phyloP scores from a whole-genome alignment of 768 basidiomycete genomes.

The Guyanaporus albipodus region DNA sequence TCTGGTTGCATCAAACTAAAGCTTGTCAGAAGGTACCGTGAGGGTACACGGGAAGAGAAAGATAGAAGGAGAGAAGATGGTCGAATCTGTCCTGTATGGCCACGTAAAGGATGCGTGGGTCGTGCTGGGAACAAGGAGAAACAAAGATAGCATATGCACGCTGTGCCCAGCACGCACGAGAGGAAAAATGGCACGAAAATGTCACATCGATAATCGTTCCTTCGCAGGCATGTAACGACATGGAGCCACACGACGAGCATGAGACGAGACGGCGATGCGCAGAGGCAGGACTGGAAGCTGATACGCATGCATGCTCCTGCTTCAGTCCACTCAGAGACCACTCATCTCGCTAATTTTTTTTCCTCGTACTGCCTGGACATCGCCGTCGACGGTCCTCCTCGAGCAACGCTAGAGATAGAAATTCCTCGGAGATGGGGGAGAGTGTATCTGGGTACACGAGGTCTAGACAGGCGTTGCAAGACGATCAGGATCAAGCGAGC shows the following conservation, averaged over 20 bases:
- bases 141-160: conserved; percentile 23
- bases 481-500: conserved; percentile 2
- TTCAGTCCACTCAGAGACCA: conserved; percentile 29
- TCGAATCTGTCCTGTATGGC: conserved; percentile 13
- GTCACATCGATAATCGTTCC: conserved; percentile 12
- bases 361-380: conserved; percentile 14
- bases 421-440: conserved; percentile 23
- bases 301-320: conserved; percentile 22
- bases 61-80: conserved; percentile 13
- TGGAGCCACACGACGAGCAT: conserved; percentile 7
- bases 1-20: conserved; percentile 16
- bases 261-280: conserved; percentile 24
- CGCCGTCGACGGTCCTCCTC: conserved; percentile 3
- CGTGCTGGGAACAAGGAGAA: conserved; percentile 16
- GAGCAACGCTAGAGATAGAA: not conserved
- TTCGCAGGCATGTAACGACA: conserved; percentile 14
- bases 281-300: conserved; percentile 25
- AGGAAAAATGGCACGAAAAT: conserved; percentile 12
- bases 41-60: conserved; percentile 2
- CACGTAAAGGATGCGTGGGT: conserved; percentile 21
- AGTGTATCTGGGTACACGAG: not conserved
- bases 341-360: conserved; percentile 23
- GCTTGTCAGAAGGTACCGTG: conserved; percentile 11
- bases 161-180: conserved; percentile 17
- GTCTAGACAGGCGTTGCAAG: not conserved